Conservation (phyloP, 2,329 filamentous ascomycete species). For the Scytalidium lignicola region DNA sequence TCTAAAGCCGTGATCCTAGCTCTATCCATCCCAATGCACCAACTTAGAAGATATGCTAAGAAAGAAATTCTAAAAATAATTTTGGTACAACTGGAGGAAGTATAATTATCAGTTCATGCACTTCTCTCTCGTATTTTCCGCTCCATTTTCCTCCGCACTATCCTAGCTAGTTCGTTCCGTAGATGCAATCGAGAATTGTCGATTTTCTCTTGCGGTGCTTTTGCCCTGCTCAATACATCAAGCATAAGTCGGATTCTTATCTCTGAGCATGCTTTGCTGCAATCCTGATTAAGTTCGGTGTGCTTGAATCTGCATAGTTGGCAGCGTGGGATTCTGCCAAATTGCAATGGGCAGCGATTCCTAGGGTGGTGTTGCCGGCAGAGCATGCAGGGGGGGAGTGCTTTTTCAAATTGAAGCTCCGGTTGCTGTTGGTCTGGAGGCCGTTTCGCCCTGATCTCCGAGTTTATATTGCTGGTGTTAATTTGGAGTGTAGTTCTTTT, state of each 20-base stretch:
- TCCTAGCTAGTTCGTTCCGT: slow-evolving; percentile 3
- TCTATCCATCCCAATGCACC: no score
- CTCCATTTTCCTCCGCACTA: slow-evolving; percentile 6
- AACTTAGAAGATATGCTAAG: no score
- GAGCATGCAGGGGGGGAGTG: neutral
- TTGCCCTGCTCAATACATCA: slow-evolving; percentile 52
- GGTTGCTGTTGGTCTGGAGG: neutral
- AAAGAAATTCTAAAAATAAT: no score
- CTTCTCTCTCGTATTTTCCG: neutral
- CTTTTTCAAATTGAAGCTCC: neutral
- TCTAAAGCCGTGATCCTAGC: no score
- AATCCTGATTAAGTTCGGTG: neutral
- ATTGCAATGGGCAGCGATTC: neutral
- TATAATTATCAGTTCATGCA: neutral
- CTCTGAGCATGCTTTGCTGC: slow-evolving; percentile 37
- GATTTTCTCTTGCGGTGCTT: slow-evolving; percentile 48
- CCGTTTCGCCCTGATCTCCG: neutral
- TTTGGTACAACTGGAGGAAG: no score
- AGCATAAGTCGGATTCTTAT: slow-evolving; percentile 61
- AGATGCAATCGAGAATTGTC: slow-evolving; percentile 22
- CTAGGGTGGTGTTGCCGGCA: neutral
- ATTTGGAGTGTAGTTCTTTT: no score
- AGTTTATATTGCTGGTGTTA: neutral
- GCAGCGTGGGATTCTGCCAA: neutral
- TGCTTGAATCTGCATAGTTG: neutral